Conservation (phyloP, 1,139 yeast species). For the Starmera stellimalicola region DNA sequence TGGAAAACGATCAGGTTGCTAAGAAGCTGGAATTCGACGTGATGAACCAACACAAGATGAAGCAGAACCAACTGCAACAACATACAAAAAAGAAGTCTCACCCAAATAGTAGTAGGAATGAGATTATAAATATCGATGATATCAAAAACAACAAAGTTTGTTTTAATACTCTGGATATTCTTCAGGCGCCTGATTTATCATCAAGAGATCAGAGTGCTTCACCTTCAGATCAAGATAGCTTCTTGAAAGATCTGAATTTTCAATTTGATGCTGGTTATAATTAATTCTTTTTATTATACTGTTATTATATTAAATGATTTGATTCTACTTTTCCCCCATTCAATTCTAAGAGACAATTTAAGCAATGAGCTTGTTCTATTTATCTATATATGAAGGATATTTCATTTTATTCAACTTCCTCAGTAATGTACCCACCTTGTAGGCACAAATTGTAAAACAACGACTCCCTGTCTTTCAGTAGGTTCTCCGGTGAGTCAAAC, state of each 20-base stretch:
- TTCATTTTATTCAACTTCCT: background rate
- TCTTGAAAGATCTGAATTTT: background rate
- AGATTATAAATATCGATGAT: background rate
- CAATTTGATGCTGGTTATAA: background rate
- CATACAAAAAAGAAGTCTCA: constrained; percentile 1
- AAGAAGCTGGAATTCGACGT: constrained; percentile 16
- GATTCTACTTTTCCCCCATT: background rate
- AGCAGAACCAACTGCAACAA: constrained; percentile 3
- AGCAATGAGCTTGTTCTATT: background rate
- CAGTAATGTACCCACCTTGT: constrained; percentile 30
- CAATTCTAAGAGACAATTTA: background rate
- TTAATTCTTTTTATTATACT: background rate
- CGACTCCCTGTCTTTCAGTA: constrained; percentile 34
- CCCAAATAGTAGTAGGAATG: background rate
- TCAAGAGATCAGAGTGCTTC: background rate
- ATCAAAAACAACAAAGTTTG: background rate
- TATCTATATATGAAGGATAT: background rate
- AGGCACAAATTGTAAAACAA: constrained; percentile 42
- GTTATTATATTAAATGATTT: background rate
- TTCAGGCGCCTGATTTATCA: background rate
- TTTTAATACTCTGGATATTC: background rate
- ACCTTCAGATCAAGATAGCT: background rate
- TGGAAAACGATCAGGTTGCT: constrained; percentile 17
- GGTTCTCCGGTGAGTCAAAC: constrained; percentile 51
- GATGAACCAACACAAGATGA: background rate